phyloP scores from a whole-genome alignment of 352 stramenopile species.

The Phytophthora sansomeana region DNA sequence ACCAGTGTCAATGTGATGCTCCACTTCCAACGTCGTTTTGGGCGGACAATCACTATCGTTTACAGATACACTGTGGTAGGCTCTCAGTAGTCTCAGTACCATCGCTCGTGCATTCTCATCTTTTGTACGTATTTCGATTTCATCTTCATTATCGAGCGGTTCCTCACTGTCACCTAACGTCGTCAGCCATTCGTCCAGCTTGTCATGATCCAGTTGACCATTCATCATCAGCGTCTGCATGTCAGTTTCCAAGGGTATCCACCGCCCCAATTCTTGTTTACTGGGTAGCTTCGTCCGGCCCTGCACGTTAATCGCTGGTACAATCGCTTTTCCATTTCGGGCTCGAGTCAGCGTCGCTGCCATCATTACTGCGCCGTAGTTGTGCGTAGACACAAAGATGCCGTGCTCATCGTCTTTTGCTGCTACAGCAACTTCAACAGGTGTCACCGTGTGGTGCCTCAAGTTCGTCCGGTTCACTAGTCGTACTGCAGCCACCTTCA shows the following conservation, averaged over 20 bases:
- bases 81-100: conserved; percentile 16
- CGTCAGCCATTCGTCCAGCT: neutral
- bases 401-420: neutral
- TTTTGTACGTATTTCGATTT: conserved; percentile 6
- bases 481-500: neutral
- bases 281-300: conserved; percentile 6
- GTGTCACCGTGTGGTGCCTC: neutral
- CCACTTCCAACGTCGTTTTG: conserved; percentile 8
- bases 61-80: conserved; percentile 3
- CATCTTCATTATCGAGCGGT: conserved; percentile 15
- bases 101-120: neutral
- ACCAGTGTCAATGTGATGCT: conserved; percentile 32
- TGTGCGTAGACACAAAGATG: neutral
- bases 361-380: conserved; percentile 5
- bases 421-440: neutral
- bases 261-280: conserved; percentile 16
- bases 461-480: conserved; percentile 1
- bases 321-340: neutral
- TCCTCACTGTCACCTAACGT: neutral
- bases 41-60: conserved; percentile 21
- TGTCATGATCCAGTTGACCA: conserved; percentile 1
- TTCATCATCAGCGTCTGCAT: conserved; percentile 17
- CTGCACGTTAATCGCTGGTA: conserved; percentile 20
- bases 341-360: conserved; percentile 14
- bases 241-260: conserved; percentile 19